A percentile compares a stretch with the other conserved stretches of the same genome.
phyloP scores from a whole-genome alignment of 495 filamentous ascomycete species.

The Penicillium salamii region DNA sequence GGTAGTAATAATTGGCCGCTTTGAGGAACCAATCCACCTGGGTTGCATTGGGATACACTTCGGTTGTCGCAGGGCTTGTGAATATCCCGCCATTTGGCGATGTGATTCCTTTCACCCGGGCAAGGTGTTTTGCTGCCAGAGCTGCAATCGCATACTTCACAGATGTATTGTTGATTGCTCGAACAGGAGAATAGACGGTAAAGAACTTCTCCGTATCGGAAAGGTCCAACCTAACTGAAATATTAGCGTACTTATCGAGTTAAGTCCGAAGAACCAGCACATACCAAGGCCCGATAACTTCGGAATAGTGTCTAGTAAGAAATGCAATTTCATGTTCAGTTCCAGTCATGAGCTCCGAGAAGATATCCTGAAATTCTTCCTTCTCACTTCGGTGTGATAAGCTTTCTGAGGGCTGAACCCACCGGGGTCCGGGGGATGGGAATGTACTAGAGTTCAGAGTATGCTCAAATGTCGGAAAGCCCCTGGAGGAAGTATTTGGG shows the following conservation, averaged over 20 bases:
- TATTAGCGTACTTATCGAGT: constrained; percentile 4
- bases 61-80: constrained; percentile 34
- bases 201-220: constrained; percentile 41
- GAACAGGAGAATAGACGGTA: constrained; percentile 34
- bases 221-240: constrained; percentile 33
- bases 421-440: constrained; percentile 7
- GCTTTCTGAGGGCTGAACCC: constrained; percentile 14
- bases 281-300: constrained; percentile 37
- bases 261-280: neutral
- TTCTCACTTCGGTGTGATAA: constrained; percentile 29
- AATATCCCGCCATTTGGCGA: constrained; percentile 18
- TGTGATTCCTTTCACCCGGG: constrained; percentile 35
- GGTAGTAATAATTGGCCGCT: constrained; percentile 42
- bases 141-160: constrained; percentile 39
- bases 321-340: constrained; percentile 42
- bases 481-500: constrained; percentile 3
- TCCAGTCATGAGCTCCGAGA: constrained; percentile 41
- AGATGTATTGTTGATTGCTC: constrained; percentile 31
- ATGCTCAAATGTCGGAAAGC: constrained; percentile 1
- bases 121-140: constrained; percentile 42
- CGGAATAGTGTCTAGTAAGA: constrained; percentile 35
- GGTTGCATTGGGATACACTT: constrained; percentile 36
- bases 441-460: neutral
- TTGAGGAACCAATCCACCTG: constrained; percentile 44
- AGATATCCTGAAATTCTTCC: constrained; percentile 40